phyloP scores from a whole-genome alignment of 495 filamentous ascomycete genomes.

The Corynascus novoguineensis region DNA sequence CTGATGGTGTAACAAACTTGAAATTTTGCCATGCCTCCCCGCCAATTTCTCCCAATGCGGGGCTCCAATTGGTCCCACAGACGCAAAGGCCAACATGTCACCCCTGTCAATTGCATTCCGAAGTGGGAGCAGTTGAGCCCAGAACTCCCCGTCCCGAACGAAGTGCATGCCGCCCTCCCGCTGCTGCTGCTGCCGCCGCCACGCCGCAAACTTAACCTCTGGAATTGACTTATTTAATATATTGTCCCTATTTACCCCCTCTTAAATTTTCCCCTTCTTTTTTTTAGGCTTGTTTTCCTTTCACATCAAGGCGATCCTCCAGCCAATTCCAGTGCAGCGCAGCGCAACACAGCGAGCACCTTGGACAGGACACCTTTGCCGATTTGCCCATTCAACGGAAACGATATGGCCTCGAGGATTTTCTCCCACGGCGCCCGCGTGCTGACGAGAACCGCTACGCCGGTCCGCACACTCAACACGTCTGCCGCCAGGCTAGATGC shows the following conservation, averaged over 20 bases:
- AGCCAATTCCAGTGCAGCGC: not conserved
- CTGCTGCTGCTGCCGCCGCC: no score
- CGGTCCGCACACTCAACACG: slow-evolving; percentile 39
- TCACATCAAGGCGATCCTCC: not conserved
- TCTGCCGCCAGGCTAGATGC: slow-evolving; percentile 41
- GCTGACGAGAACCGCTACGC: slow-evolving; percentile 14
- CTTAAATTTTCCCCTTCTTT: not conserved
- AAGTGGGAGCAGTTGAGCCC: not conserved
- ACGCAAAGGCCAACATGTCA: slow-evolving; percentile 1
- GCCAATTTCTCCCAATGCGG: slow-evolving; percentile 19
- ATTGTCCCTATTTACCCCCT: not conserved
- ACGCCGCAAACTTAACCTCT: not conserved
- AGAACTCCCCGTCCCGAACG: not conserved
- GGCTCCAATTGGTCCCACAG: slow-evolving; percentile 15
- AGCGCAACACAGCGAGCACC: not conserved
- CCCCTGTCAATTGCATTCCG: slow-evolving; percentile 7
- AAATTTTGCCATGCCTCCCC: slow-evolving; percentile 19
- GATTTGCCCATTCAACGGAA: not conserved
- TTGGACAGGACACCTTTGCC: not conserved
- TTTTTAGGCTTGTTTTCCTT: not conserved
- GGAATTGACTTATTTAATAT: not conserved
- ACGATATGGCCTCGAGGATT: slow-evolving; percentile 44
- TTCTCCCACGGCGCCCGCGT: slow-evolving; percentile 25
- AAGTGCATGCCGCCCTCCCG: not conserved
- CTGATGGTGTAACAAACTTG: not conserved